Conservation (phyloP, 2,329 filamentous ascomycete genomes). For the Fusarium sp. region DNA sequence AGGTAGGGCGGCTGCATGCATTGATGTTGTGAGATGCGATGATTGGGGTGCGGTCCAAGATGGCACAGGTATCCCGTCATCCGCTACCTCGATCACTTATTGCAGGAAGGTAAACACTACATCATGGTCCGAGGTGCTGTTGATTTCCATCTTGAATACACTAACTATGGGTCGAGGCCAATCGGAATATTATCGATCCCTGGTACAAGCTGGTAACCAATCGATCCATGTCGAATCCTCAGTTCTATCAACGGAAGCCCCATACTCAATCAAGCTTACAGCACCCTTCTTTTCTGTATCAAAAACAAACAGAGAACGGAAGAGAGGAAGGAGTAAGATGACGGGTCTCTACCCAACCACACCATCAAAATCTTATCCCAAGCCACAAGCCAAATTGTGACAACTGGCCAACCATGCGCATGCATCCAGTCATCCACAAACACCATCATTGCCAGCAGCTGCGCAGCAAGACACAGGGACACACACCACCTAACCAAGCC, state of each 20-base stretch:
- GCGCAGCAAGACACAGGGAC: constrained; percentile 6
- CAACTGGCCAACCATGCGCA: constrained; percentile 34
- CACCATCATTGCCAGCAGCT: neutral
- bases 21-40: constrained; percentile 31
- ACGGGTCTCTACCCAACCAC: constrained; percentile 29
- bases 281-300: neutral
- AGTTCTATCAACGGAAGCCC: neutral
- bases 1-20: constrained; percentile 33
- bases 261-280: neutral
- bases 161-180: constrained; percentile 6
- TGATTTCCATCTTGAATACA: neutral
- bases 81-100: neutral
- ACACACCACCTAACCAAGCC: constrained; percentile 5
- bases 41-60: constrained; percentile 29
- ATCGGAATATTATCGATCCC: constrained; percentile 37
- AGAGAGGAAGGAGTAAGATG: constrained; percentile 3
- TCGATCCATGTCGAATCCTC: constrained; percentile 28
- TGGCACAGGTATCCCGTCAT: constrained; percentile 24
- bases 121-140: constrained; percentile 17
- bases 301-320: neutral
- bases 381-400: constrained; percentile 26
- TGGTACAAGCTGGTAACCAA: constrained; percentile 18
- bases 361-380: constrained; percentile 15
- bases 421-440: constrained; percentile 13
- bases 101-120: neutral